Conservation (phyloP, 495 filamentous ascomycete genomes). For the Daldinia decipiens region DNA sequence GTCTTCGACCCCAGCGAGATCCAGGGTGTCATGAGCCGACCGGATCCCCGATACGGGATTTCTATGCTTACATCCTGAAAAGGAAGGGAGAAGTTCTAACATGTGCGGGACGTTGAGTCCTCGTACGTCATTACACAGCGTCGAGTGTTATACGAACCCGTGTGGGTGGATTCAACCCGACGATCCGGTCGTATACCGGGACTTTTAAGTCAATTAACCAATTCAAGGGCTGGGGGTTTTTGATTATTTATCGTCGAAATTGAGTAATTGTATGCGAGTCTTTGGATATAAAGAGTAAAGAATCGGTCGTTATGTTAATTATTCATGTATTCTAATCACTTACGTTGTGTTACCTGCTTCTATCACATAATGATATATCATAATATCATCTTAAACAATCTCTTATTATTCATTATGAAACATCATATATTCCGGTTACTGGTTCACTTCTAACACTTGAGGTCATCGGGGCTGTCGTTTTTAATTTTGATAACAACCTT, state of each 20-base stretch:
- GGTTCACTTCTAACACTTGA: background rate
- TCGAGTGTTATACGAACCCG: slow-evolving; percentile 41
- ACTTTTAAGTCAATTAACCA: background rate
- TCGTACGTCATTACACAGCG: slow-evolving; percentile 48
- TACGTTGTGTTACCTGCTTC: background rate
- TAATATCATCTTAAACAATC: background rate
- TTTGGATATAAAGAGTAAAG: slow-evolving; percentile 14
- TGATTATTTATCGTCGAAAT: background rate
- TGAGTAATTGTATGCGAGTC: background rate
- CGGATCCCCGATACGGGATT: slow-evolving; percentile 59
- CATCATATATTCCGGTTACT: background rate
- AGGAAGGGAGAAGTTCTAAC: background rate
- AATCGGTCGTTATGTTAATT: background rate
- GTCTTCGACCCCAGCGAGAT: slow-evolving; percentile 57
- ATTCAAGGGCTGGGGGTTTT: slow-evolving; percentile 3
- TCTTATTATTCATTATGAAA: background rate
- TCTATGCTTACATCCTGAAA: slow-evolving; percentile 54
- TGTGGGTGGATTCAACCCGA: slow-evolving; percentile 44
- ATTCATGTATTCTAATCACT: slow-evolving; percentile 15
- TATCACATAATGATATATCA: slow-evolving; percentile 20
- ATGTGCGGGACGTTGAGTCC: background rate
- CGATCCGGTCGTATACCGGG: slow-evolving; percentile 24
- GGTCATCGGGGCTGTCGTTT: background rate
- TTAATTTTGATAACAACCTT: no score
- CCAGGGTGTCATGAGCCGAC: slow-evolving; percentile 52